phyloP scores from a whole-genome alignment of 2,329 filamentous ascomycete species.

The Didymella lethalis region DNA sequence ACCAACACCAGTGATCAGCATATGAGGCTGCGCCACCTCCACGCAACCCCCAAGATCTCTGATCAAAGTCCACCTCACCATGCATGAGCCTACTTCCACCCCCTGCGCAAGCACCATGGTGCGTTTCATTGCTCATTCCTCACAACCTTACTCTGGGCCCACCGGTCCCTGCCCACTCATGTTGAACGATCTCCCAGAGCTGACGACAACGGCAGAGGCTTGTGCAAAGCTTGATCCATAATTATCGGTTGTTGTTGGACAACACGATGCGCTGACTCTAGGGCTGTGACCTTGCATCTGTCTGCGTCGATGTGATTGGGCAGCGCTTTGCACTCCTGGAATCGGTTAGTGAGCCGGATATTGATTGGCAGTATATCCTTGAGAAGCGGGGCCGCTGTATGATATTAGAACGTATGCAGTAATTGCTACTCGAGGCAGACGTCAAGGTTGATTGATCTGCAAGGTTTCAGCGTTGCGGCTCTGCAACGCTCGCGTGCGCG shows the following conservation, averaged over 20 bases:
- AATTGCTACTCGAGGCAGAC: not conserved
- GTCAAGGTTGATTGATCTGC: not conserved
- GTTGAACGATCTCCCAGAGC: not conserved
- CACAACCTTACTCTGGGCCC: not conserved
- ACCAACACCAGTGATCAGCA: not conserved
- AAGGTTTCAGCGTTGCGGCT: not conserved
- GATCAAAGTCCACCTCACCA: not conserved
- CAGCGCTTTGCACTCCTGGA: not conserved
- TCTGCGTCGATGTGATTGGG: no score
- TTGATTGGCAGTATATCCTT: not conserved
- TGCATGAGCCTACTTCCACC: not conserved
- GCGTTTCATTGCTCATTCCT: not conserved
- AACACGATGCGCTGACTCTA: conserved; percentile 2
- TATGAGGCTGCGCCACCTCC: conserved; percentile 1
- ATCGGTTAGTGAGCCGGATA: not conserved
- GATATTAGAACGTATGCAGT: not conserved
- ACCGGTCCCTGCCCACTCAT: not conserved
- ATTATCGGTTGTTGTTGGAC: not conserved
- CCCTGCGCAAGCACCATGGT: not conserved
- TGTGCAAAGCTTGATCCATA: conserved; percentile 10
- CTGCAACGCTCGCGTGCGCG: not conserved
- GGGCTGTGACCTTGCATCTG: not conserved
- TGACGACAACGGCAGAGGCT: conserved; percentile 8
- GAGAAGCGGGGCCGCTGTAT: not conserved
- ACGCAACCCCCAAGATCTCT: conserved; percentile 3